These are phyloP conservation scores for Fusarium vanettenii DNA, from an alignment of 2,329 filamentous ascomycete genomes.

Conservation along the genomic window DNA sequence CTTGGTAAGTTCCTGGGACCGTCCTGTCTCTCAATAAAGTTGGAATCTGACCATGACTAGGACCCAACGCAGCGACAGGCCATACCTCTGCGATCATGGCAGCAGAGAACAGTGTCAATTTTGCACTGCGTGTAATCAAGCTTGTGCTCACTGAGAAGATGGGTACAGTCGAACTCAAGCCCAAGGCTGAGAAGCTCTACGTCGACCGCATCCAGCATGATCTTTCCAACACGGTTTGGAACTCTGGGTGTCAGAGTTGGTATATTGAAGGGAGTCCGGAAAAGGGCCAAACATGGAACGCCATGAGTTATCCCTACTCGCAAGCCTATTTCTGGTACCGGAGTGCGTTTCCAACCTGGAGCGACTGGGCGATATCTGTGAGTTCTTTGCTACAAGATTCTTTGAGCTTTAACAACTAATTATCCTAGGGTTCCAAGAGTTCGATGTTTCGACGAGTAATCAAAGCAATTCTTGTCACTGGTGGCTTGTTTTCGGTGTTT, in stretches of 20 bases:
- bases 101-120: slow-evolving; percentile 71
- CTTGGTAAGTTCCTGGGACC: slow-evolving; percentile 54
- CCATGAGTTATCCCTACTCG: slow-evolving; percentile 20
- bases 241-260: slow-evolving; percentile 52
- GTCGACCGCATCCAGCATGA: slow-evolving; percentile 47
- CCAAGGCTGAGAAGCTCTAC: slow-evolving; percentile 50
- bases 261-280: neutral
- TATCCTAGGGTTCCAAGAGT: neutral
- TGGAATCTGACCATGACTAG: slow-evolving; percentile 32
- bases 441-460: neutral
- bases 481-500: neutral
- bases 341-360: slow-evolving; percentile 13
- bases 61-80: slow-evolving; percentile 72
- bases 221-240: slow-evolving; percentile 50
- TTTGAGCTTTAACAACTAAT: neutral
- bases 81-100: slow-evolving; percentile 71
- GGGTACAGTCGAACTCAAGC: slow-evolving; percentile 36
- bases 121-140: slow-evolving; percentile 68
- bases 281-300: slow-evolving; percentile 5
- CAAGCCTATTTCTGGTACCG: slow-evolving; percentile 24
- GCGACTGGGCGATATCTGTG: slow-evolving; percentile 10
- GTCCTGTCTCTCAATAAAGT: neutral
- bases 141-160: slow-evolving; percentile 51
- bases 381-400: neutral
- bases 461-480: neutral